Conservation (phyloP, 2,329 filamentous ascomycete species). For the Botryotinia calthae region DNA sequence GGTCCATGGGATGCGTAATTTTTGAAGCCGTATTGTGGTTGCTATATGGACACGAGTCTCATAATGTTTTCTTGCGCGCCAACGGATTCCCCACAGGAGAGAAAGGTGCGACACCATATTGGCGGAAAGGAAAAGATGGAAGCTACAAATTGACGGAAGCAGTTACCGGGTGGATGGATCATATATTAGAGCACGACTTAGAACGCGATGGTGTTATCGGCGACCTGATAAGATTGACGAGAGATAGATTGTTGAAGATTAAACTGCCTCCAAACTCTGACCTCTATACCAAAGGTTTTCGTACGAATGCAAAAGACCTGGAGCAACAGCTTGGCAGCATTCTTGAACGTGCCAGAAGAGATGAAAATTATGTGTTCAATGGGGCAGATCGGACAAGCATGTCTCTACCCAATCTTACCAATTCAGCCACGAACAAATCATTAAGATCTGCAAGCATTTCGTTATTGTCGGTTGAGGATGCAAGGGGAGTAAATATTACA, state of each 20-base stretch:
- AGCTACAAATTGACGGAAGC: neutral
- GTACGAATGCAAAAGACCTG: neutral
- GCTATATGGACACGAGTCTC: neutral
- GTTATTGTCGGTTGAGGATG: neutral
- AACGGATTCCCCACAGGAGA: neutral
- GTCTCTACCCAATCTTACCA: neutral
- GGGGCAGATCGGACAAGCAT: neutral
- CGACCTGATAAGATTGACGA: neutral
- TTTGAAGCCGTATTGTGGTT: conserved; percentile 11
- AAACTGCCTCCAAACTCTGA: neutral
- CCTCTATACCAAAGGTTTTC: neutral
- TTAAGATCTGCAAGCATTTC: neutral
- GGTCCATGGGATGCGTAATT: conserved; percentile 9
- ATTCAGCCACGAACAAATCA: neutral
- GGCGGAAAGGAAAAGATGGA: neutral
- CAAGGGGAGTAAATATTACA: neutral
- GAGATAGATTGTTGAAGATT: neutral
- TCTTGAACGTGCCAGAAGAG: neutral
- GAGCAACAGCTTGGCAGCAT: neutral
- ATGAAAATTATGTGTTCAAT: neutral
- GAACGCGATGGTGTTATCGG: neutral
- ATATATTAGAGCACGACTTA: neutral
- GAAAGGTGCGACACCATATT: neutral
- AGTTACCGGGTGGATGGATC: neutral
- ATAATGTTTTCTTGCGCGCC: neutral